Conservation (phyloP, 2,329 filamentous ascomycete species). For the Diaporthe vaccinii region DNA sequence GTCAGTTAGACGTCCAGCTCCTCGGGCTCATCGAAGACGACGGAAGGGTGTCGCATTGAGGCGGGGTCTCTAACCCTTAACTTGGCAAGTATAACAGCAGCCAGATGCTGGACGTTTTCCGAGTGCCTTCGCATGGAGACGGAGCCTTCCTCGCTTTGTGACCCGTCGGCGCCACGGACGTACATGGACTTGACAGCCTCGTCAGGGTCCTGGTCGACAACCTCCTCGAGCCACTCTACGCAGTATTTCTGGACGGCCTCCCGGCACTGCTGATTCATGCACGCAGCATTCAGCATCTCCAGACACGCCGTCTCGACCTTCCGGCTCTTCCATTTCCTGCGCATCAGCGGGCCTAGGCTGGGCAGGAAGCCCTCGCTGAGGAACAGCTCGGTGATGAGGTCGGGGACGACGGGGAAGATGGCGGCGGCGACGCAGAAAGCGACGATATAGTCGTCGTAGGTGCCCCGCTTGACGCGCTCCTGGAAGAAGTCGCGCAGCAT, state of each 20-base stretch:
- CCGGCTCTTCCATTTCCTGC: conserved; percentile 84
- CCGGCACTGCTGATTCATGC: conserved; percentile 85
- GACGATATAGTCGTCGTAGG: conserved; percentile 88
- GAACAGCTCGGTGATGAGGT: conserved; percentile 82
- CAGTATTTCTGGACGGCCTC: conserved; percentile 89
- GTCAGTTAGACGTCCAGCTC: conserved; percentile 62
- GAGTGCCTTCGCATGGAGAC: conserved; percentile 73
- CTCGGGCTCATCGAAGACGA: conserved; percentile 39
- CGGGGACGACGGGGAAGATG: conserved; percentile 87
- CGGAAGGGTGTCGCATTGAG: conserved; percentile 44
- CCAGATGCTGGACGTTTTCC: conserved; percentile 72
- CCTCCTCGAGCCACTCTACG: conserved; percentile 86
- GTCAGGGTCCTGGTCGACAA: conserved; percentile 80
- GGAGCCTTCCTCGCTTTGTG: conserved; percentile 72
- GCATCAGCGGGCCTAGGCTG: conserved; percentile 81
- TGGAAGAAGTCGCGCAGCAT: conserved; percentile 83
- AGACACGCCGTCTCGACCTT: conserved; percentile 89
- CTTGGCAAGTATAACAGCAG: conserved; percentile 83
- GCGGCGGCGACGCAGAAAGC: conserved; percentile 93
- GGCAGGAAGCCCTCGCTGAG: conserved; percentile 89
- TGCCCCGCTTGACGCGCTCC: conserved; percentile 77
- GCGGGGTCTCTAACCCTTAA: conserved; percentile 64
- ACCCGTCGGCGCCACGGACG: conserved; percentile 62
- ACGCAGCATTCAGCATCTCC: conserved; percentile 92
- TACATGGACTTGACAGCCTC: conserved; percentile 63